Evolutionary conservation across 2,329 filamentous ascomycete genomes (phyloP).

Genomic region (Teratosphaeria pseudoeucalypti): DNA sequence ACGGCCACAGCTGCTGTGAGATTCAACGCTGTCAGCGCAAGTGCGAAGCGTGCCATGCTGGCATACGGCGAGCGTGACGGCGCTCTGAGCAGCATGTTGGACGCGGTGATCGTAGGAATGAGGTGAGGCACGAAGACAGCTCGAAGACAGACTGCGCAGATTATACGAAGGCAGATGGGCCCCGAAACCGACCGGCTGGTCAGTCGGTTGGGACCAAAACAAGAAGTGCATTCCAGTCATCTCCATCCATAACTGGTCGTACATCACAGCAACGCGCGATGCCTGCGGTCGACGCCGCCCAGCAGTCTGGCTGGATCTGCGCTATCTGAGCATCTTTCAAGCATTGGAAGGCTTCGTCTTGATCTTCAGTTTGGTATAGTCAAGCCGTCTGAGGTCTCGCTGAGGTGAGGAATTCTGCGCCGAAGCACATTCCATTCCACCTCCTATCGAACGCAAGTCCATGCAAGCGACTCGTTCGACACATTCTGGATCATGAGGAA

Average conservation of each 20-base stretch:
- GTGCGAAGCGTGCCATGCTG: background rate
- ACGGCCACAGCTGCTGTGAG: background rate
- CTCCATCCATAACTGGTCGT: background rate
- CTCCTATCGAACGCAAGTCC: background rate
- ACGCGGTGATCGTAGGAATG: background rate
- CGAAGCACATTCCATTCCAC: background rate
- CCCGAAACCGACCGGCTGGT: background rate
- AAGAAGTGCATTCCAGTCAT: conserved; percentile 20
- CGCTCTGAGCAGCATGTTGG: background rate
- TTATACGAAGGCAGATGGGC: background rate
- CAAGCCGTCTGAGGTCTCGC: background rate
- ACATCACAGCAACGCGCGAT: background rate
- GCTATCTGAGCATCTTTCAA: background rate
- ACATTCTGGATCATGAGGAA: background rate
- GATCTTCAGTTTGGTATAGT: background rate
- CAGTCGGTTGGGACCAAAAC: conserved; percentile 7
- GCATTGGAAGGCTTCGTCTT: background rate
- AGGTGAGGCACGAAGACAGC: background rate
- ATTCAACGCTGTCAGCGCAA: background rate
- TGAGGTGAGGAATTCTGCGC: background rate
- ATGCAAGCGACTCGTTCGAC: background rate
- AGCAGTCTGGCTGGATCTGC: background rate
- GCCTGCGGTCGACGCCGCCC: no score
- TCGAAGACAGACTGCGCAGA: background rate
- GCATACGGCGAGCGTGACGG: background rate